Evolutionary conservation across 371 early-diverging fungal species (phyloP).

Genomic region (Ecytonucleospora hepatopenaei): DNA sequence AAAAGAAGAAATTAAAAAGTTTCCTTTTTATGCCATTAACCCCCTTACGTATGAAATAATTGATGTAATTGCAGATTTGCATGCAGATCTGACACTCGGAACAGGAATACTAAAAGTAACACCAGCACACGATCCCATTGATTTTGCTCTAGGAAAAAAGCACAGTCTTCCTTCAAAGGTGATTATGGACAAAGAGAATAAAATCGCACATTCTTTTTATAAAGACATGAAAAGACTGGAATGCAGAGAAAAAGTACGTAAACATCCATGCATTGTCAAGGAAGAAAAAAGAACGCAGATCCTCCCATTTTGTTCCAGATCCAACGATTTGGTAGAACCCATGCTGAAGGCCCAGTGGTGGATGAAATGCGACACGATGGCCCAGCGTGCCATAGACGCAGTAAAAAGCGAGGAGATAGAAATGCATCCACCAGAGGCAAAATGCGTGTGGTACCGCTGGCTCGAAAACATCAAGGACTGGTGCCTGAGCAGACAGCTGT

Average conservation of each 20-base stretch:
- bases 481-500: slow-evolving; percentile 88
- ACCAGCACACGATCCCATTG: slow-evolving; percentile 95
- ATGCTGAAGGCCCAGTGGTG: slow-evolving; percentile 97
- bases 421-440: slow-evolving; percentile 74
- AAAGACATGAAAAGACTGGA: slow-evolving; percentile 84
- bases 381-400: slow-evolving; percentile 61
- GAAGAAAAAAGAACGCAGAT: slow-evolving; percentile 76
- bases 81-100: slow-evolving; percentile 84
- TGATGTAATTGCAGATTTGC: slow-evolving; percentile 75
- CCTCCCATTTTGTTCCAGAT: slow-evolving; percentile 76
- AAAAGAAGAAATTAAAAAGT: slow-evolving; percentile 61
- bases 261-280: slow-evolving; percentile 57
- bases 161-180: slow-evolving; percentile 79
- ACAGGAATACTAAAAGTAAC: slow-evolving; percentile 99
- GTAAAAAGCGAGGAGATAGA: slow-evolving; percentile 70
- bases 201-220: no score
- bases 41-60: slow-evolving; percentile 79
- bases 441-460: slow-evolving; percentile 89
- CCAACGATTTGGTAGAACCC: slow-evolving; percentile 90
- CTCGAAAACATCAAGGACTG: slow-evolving; percentile 86
- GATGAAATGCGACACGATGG: slow-evolving; percentile 80
- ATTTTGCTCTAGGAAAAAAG: slow-evolving; percentile 87
- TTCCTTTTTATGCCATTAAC: slow-evolving; percentile 64
- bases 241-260: slow-evolving; percentile 66
- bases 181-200: slow-evolving; percentile 84